Percentiles rank a stretch among this genome's conserved stretches.
Evolutionary conservation across 2,329 filamentous ascomycete genomes (phyloP).

Genomic region (Curvularia verruculosa): DNA sequence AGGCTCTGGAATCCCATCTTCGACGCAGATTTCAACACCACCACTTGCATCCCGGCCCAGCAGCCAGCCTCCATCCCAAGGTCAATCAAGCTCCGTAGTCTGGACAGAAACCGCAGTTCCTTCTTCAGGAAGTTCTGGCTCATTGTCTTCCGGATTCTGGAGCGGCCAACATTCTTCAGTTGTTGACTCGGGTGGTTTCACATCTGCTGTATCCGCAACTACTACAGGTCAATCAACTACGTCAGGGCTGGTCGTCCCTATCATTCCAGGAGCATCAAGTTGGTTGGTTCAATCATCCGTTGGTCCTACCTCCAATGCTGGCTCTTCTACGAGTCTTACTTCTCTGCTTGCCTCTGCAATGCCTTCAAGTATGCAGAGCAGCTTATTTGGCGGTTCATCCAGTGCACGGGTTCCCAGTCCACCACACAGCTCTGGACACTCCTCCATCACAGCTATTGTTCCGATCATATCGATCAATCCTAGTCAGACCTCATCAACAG

Average conservation of each 20-base stretch:
- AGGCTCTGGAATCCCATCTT: neutral
- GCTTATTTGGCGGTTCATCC: neutral
- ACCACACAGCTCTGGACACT: neutral
- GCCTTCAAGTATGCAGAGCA: neutral
- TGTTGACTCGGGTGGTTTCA: neutral
- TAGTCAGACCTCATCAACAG: neutral
- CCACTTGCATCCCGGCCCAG: neutral
- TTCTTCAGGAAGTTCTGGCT: neutral
- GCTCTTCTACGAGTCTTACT: neutral
- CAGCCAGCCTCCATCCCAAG: neutral
- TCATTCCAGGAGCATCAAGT: neutral
- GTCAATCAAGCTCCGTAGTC: neutral
- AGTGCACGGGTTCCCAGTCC: neutral
- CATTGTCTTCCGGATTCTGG: neutral
- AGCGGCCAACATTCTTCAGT: neutral
- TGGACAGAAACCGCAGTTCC: neutral
- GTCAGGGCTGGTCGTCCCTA: neutral
- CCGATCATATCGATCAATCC: neutral
- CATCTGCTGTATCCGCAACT: neutral
- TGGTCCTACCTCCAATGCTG: neutral
- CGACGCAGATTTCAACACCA: neutral
- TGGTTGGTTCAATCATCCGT: neutral
- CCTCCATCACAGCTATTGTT: neutral
- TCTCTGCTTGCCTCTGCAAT: neutral
- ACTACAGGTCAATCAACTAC: neutral